Base-by-base conservation (phyloP, 139 green algal genomes). In the Chlorella sp. region DNA sequence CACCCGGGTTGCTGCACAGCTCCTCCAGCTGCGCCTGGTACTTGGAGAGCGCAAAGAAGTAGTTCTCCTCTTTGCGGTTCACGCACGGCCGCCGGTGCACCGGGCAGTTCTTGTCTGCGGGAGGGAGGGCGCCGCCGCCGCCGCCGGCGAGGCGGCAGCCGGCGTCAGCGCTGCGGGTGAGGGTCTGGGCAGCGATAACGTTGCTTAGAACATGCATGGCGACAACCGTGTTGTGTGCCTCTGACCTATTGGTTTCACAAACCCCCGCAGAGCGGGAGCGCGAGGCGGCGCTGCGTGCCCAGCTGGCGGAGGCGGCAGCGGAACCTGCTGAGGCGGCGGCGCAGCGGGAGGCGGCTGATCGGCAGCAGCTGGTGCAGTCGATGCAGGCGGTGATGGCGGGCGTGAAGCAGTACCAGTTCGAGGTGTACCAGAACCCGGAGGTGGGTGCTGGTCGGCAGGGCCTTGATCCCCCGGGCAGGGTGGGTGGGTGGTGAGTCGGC, bases 21-120 rank as follows among this genome's bases (percentile, higher is more conserved):
- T 88, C 84, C 87, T 96, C 90, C 32, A 99, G 85, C 82, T 96
- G 87, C 34, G 91, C 41, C 86, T 98, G 94, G 89, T 98, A 99
- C 58, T 92, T 94, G 62, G 91, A 96, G 24, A 99, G 92, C 34
- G 85, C 83, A 86, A 99, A 99, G 87, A 99, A 99, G 87, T 98
- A 99, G 89, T 99, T 99, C 60, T 98, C 96, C 90, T 99, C 97
- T 58, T 94, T 88, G 17, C 96, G 89, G 77, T 94, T 87, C 84
- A 92, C 73, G 88, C 97, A 99, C 17, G 93, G 91, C 36, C 75
- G 93, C 32, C 88, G 85, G 89, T 99, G 97, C 24, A 93, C 92
- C 34, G 94, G 92, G 91, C 97, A 99, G 51, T 88, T 92, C 46
- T 96, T 88, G 7, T 93, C 68, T 64, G 43, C 74, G 36, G 8